phyloP scores from a whole-genome alignment of 768 basidiomycete species.

The Gloeopeniophorella convolvens region DNA sequence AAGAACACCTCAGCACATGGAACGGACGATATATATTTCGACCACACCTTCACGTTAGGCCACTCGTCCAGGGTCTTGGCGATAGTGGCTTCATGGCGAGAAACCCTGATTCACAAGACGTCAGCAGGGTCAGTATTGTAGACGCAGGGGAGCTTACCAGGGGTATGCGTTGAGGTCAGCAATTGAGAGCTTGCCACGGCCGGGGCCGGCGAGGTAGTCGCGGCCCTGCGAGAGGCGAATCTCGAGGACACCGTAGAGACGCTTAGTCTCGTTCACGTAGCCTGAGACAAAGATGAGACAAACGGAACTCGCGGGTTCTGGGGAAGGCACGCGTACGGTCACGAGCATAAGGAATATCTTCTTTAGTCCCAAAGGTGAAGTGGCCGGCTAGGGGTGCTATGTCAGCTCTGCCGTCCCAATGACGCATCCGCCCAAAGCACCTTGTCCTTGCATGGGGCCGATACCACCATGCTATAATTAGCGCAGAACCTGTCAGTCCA shows the following conservation, averaged over 20 bases:
- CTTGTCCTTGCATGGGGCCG: conserved; percentile 86
- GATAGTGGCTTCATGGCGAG: conserved; percentile 39
- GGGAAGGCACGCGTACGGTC: conserved; percentile 38
- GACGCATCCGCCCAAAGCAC: conserved; percentile 16
- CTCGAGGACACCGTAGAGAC: conserved; percentile 80
- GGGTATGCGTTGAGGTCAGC: conserved; percentile 67
- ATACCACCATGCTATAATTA: conserved; percentile 61
- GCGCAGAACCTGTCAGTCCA: background rate
- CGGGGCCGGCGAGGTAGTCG: conserved; percentile 77
- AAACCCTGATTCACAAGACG: conserved; percentile 41
- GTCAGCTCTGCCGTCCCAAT: background rate
- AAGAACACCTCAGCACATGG: background rate
- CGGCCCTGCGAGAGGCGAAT: conserved; percentile 56
- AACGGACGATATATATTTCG: background rate
- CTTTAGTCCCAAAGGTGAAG: conserved; percentile 59
- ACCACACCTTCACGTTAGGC: conserved; percentile 51
- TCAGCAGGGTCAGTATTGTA: background rate
- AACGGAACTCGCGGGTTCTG: background rate
- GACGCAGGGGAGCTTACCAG: conserved; percentile 37
- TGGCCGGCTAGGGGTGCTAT: conserved; percentile 50
- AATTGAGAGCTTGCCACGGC: conserved; percentile 56
- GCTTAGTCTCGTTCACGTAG: conserved; percentile 74
- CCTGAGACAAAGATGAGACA: conserved; percentile 36
- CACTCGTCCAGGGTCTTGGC: conserved; percentile 54
- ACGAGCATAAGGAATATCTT: conserved; percentile 63